Percentiles rank a stretch among this genome's conserved stretches.
Conservation (phyloP, 192 early-diverging fungal species). For the Coemansia reversa region DNA sequence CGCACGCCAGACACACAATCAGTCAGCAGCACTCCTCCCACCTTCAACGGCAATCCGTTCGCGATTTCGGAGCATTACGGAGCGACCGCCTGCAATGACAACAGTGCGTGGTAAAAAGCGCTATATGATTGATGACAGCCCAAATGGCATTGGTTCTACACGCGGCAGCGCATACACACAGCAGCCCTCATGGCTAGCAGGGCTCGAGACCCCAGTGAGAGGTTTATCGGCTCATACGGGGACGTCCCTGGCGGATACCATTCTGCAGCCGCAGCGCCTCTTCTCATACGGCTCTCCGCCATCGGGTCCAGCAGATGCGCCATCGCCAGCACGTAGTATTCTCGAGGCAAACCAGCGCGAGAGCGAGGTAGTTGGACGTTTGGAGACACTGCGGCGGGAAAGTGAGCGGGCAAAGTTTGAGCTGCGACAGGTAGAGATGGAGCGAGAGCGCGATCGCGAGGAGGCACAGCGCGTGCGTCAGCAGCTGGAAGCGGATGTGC, state of each 20-base stretch:
- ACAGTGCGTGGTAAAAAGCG: conserved; percentile 34
- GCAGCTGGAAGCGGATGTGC: conserved; percentile 25
- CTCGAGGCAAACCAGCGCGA: conserved; percentile 23
- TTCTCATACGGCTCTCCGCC: conserved; percentile 18
- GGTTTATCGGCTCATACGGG: not conserved
- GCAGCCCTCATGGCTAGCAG: conserved; percentile 13
- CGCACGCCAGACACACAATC: conserved; percentile 1
- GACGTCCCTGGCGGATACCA: conserved; percentile 15
- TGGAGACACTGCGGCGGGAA: conserved; percentile 24
- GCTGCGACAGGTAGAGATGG: conserved; percentile 33
- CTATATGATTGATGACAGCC: conserved; percentile 28
- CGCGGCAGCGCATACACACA: not conserved
- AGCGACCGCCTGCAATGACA: conserved; percentile 4
- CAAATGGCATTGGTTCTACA: not conserved
- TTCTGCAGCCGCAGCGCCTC: conserved; percentile 24
- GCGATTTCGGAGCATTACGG: conserved; percentile 29
- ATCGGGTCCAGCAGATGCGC: not conserved
- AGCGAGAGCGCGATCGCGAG: conserved; percentile 35
- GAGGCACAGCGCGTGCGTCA: conserved; percentile 26
- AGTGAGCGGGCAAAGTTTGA: conserved; percentile 39
- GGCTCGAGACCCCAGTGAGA: conserved; percentile 28
- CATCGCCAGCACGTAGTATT: conserved; percentile 32
- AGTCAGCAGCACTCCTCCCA: conserved; percentile 12
- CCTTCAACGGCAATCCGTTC: conserved; percentile 46
- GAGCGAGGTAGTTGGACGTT: conserved; percentile 1